Conservation (phyloP, 805 yeast species). For the Nakazawaea holstii region DNA sequence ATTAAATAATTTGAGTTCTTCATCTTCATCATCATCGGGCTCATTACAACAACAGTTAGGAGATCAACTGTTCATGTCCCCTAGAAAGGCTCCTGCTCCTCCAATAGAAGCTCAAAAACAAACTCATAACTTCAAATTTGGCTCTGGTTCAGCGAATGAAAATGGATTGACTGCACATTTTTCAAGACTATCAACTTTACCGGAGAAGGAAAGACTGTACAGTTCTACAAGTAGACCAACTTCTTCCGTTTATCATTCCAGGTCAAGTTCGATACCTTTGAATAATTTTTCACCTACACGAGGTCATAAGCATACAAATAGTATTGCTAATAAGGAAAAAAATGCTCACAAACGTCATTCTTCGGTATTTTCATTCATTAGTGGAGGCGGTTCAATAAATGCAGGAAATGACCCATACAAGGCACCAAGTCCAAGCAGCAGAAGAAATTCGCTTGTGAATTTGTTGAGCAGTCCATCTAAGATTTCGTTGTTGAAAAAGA, state of each 20-base stretch:
- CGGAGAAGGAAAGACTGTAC: constrained; percentile 8
- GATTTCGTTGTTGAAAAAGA: constrained; percentile 10
- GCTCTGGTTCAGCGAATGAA: constrained; percentile 10
- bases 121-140: constrained; percentile 19
- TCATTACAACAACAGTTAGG: not conserved
- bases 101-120: constrained; percentile 34
- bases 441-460: constrained; percentile 10
- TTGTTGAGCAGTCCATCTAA: constrained; percentile 11
- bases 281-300: constrained; percentile 20
- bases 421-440: constrained; percentile 3
- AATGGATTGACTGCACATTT: constrained; percentile 1
- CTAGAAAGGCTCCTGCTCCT: constrained; percentile 71
- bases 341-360: constrained; percentile 53
- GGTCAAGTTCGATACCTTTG: constrained; percentile 29
- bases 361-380: constrained; percentile 49
- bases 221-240: constrained; percentile 13
- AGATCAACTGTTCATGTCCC: constrained; percentile 42
- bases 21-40: constrained; percentile 1
- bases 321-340: constrained; percentile 19
- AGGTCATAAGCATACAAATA: constrained; percentile 26
- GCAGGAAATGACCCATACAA: constrained; percentile 8
- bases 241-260: constrained; percentile 37
- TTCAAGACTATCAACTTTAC: constrained; percentile 8
- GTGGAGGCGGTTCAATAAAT: constrained; percentile 13
- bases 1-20: not conserved